Conservation (phyloP, 169 alveolate species). For the Neospora caninum region DNA sequence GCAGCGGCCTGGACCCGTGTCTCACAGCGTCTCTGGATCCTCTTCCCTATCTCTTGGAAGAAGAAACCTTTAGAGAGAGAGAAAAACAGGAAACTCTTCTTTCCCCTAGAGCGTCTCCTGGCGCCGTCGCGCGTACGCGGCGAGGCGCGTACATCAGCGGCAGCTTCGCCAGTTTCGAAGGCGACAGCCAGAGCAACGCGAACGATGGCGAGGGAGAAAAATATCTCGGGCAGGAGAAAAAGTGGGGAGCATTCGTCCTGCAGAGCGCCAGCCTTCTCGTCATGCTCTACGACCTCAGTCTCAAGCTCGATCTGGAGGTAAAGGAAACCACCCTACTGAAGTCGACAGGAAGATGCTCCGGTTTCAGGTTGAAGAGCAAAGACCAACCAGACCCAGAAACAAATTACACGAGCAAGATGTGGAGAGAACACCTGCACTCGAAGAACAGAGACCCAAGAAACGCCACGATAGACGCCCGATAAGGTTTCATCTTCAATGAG, state of each 20-base stretch:
- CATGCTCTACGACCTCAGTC: conserved; percentile 28
- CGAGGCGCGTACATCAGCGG: not conserved
- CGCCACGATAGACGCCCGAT: too few species aligned
- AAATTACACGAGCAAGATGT: too few species aligned
- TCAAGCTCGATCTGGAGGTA: conserved; percentile 15
- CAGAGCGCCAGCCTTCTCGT: conserved; percentile 21
- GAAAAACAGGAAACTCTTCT: not conserved
- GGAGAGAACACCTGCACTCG: too few species aligned
- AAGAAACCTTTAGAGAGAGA: not conserved
- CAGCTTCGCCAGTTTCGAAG: not conserved
- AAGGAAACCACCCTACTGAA: not conserved
- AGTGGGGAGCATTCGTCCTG: not conserved
- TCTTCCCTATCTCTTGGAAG: not conserved
- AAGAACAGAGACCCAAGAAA: too few species aligned
- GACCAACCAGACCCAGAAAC: too few species aligned
- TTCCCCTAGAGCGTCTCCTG: not conserved
- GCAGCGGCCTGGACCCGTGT: not conserved
- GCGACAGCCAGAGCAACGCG: not conserved
- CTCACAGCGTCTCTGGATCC: conserved; percentile 27
- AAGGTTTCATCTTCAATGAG: too few species aligned
- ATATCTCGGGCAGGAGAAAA: not conserved
- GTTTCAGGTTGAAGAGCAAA: too few species aligned
- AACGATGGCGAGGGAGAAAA: not conserved
- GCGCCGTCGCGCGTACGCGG: not conserved
- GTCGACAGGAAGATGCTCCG: too few species aligned